Conservation (phyloP, 805 yeast genomes). For the Deakozyma indianensis region DNA sequence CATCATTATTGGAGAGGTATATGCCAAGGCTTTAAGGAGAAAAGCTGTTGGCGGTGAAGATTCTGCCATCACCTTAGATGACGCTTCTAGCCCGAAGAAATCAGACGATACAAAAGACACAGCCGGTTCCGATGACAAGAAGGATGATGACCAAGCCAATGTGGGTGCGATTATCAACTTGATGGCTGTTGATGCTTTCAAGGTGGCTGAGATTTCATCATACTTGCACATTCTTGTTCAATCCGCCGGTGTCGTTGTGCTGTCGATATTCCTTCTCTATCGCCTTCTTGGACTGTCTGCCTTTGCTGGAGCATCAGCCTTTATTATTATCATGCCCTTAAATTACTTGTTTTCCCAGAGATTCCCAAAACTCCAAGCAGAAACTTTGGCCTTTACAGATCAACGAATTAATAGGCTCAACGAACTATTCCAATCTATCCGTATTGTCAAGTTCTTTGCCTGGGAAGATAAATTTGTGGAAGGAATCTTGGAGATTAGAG, state of each 20-base stretch:
- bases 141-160: conserved; percentile 10
- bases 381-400: conserved; percentile 71
- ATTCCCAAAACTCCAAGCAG: conserved; percentile 54
- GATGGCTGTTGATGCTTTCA: conserved; percentile 91
- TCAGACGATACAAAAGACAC: conserved; percentile 9
- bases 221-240: conserved; percentile 74
- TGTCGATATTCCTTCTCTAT: conserved; percentile 57
- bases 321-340: conserved; percentile 54
- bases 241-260: conserved; percentile 50
- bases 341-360: conserved; percentile 51
- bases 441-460: conserved; percentile 89
- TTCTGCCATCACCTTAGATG: conserved; percentile 11
- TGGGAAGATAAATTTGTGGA: conserved; percentile 84
- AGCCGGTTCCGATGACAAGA: conserved; percentile 5
- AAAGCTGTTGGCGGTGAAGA: conserved; percentile 42
- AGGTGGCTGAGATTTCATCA: conserved; percentile 86
- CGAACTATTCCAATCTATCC: conserved; percentile 80
- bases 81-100: no score
- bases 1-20: conserved; percentile 79
- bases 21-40: conserved; percentile 92
- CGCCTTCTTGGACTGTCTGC: conserved; percentile 77
- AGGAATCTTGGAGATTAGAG: conserved; percentile 56
- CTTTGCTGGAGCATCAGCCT: conserved; percentile 56
- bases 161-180: conserved; percentile 87
- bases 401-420: conserved; percentile 83